A percentile compares a stretch with the other conserved stretches of the same genome.
Evolutionary conservation across 495 filamentous ascomycete genomes (phyloP).

Genomic region (Talaromyces trachyspermus): DNA sequence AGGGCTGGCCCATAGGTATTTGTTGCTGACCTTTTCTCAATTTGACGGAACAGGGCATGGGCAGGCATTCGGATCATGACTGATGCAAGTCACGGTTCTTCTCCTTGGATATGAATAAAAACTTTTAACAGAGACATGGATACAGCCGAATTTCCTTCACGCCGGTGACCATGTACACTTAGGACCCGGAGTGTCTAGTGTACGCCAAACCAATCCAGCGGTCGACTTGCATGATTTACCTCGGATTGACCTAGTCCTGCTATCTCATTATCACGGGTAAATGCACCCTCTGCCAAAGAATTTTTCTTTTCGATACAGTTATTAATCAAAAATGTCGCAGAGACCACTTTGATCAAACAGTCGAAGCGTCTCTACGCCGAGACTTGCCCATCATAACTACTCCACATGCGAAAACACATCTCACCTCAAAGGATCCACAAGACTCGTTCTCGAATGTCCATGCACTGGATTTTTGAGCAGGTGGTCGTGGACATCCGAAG

Average conservation of each 20-base stretch:
- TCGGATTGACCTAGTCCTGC: constrained; percentile 49
- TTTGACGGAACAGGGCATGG: constrained; percentile 41
- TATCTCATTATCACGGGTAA: constrained; percentile 59
- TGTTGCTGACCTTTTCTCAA: neutral
- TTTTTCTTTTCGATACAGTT: neutral
- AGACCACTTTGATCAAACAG: constrained; percentile 57
- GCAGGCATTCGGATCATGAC: constrained; percentile 56
- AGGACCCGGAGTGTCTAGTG: constrained; percentile 51
- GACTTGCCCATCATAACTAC: constrained; percentile 59
- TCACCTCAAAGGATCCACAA: constrained; percentile 27
- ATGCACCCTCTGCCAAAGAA: no score
- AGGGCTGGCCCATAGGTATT: neutral
- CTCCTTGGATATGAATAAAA: neutral
- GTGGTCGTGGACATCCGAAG: constrained; percentile 41
- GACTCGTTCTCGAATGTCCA: constrained; percentile 49
- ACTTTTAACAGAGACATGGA: neutral
- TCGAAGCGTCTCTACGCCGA: constrained; percentile 50
- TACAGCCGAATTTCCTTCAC: constrained; percentile 59
- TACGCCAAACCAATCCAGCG: constrained; percentile 49
- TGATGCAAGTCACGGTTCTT: constrained; percentile 28
- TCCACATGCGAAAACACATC: constrained; percentile 49
- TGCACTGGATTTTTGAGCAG: constrained; percentile 48
- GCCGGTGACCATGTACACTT: constrained; percentile 62
- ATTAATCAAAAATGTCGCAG: constrained; percentile 18
- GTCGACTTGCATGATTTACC: constrained; percentile 57